Evolutionary conservation across 2,329 filamentous ascomycete species (phyloP), one percentile per base, ranked within the genome.

Genomic region (Xylaria sp.): DNA sequence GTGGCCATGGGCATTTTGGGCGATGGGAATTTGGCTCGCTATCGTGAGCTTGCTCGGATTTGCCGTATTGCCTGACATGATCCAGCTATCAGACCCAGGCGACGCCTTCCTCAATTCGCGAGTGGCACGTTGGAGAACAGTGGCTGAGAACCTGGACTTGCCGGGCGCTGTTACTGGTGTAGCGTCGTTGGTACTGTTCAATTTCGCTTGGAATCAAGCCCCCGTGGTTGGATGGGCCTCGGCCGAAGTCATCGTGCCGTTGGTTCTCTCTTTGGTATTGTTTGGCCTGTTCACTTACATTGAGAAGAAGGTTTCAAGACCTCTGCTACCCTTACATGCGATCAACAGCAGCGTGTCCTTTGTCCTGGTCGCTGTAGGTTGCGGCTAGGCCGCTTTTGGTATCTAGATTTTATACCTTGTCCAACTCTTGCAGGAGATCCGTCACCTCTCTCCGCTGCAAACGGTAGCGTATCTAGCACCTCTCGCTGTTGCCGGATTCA

Each of bases 171-270:
- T 74, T 19, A 70, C 74, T 2, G 85, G 85, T 2, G 79, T 88
- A 35, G 76, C 78, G 0, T 84, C 80, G 2, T 76, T 88, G 55
- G 76, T 85, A 1, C 73, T 87, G 7, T 77, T 87, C 72, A 87
- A 87, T 68, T 81, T 88, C 58, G 83, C 84, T 2, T 84, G 83
- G 80, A 88, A 87, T 67, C 85, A 88, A 70, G 84, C 82, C 2
- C 80, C 82, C 0, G 74, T 83, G 1, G 80, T 81, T 12, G 81
- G 83, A 1, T 88, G 85, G 85, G 63, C 71, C 12, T 74, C 77
- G n/a, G 75, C 81, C 0, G 86, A 87, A 67, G 78, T 85, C 35
- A 81, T 82, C 59, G 72, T 78, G 6, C 70, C 83, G 4, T 75
- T 89, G 3, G 79, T 84, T 53, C 57, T 84, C 11, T 85, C 84